phyloP scores from a whole-genome alignment of 2,329 filamentous ascomycete species.

The Gaeumannomyces sp. region DNA sequence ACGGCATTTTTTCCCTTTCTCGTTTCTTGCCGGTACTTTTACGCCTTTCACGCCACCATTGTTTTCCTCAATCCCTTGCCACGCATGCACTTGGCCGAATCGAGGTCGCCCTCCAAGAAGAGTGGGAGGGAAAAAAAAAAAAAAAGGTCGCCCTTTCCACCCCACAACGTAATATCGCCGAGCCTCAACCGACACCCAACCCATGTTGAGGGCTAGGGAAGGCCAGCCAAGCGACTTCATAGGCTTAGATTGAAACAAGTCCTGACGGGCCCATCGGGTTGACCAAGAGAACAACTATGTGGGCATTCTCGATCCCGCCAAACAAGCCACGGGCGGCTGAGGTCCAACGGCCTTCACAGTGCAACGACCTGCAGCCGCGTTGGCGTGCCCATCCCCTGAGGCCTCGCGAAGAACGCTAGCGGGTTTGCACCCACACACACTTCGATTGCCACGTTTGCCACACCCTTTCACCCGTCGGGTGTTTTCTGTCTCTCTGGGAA shows the following conservation, averaged over 20 bases:
- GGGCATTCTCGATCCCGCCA: neutral
- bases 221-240: no score
- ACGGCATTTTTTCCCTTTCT: neutral
- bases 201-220: no score
- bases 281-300: neutral
- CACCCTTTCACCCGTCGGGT: neutral
- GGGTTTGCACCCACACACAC: neutral
- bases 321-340: neutral
- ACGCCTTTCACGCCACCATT: no score
- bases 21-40: neutral
- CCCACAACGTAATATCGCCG: neutral
- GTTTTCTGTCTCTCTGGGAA: neutral
- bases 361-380: neutral
- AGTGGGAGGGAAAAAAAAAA: neutral
- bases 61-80: no score
- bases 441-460: neutral
- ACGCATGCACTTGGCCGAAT: neutral
- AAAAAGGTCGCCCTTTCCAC: neutral
- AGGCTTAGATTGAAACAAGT: no score
- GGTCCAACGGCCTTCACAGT: neutral
- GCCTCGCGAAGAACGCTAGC: no score
- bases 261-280: neutral
- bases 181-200: neutral
- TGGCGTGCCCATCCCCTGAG: no score
- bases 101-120: neutral